phyloP scores from a whole-genome alignment of 2,329 filamentous ascomycete species.

The Chalaropsis thielavioides region DNA sequence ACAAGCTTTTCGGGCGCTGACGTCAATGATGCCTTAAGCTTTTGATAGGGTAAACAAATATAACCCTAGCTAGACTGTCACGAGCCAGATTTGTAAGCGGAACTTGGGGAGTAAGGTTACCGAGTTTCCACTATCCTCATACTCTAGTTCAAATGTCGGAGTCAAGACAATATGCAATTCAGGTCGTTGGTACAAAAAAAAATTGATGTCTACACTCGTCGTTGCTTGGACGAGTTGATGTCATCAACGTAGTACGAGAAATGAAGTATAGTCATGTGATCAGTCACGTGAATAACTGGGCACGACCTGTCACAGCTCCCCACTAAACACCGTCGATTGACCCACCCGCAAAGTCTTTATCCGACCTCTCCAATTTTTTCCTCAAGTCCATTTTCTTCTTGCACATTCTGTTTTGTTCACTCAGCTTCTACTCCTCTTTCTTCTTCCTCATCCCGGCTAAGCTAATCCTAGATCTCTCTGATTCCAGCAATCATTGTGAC shows the following conservation, averaged over 20 bases:
- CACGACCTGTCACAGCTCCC: neutral
- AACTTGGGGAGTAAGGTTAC: too few species aligned
- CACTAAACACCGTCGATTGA: constrained; percentile 9
- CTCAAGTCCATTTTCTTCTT: neutral
- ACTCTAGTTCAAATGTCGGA: too few species aligned
- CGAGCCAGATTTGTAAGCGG: too few species aligned
- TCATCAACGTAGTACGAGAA: neutral
- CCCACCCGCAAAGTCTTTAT: constrained; percentile 16
- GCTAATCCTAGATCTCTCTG: neutral
- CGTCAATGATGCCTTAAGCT: neutral
- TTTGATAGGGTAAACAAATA: neutral
- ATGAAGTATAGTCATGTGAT: constrained; percentile 3
- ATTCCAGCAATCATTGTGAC: constrained; percentile 3
- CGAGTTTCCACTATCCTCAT: too few species aligned
- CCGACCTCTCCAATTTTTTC: constrained; percentile 6
- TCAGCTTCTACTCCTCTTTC: neutral
- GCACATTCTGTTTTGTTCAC: neutral
- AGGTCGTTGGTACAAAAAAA: neutral
- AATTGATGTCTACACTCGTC: neutral
- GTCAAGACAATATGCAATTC: too few species aligned
- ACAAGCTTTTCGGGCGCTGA: neutral
- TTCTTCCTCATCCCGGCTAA: neutral
- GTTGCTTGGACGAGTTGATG: neutral
- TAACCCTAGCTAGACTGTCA: too few species aligned
- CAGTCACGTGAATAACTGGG: constrained; percentile 3